Conservation (phyloP, 225 moss, liverwort and hornwort genomes). For the Ulota crispa region DNA sequence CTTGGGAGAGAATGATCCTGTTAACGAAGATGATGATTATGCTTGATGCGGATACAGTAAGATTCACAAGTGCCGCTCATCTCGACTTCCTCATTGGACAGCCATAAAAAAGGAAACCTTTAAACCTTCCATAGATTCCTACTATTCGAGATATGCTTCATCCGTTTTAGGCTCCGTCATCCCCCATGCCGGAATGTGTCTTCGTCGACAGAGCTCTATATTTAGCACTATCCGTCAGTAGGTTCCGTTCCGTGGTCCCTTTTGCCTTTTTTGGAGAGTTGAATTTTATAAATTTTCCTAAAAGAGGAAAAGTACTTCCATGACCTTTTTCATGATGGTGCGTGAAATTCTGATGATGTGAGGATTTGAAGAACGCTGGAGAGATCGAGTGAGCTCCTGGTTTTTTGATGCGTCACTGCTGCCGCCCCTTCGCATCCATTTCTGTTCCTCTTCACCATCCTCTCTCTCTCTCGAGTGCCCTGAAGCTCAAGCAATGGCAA, state of each 20-base stretch:
- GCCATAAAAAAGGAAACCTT: neutral
- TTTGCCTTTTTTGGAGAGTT: neutral
- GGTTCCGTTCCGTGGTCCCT: neutral
- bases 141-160: conserved; percentile 31
- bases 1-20: conserved; percentile 19
- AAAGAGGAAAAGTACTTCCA: neutral
- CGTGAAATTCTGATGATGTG: neutral
- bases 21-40: conserved; percentile 28
- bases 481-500: conserved; percentile 1
- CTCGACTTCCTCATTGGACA: conserved; percentile 28
- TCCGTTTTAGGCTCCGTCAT: conserved; percentile 11
- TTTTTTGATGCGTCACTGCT: conserved; percentile 31
- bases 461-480: neutral
- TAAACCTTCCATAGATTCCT: neutral
- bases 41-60: conserved; percentile 21
- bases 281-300: too few relatives aligned
- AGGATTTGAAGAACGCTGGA: conserved; percentile 14
- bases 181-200: neutral
- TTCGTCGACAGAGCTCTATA: neutral
- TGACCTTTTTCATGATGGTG: neutral
- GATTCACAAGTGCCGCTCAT: neutral
- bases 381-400: conserved; percentile 28
- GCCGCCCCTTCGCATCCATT: conserved; percentile 39
- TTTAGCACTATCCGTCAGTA: neutral
- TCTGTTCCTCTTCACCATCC: conserved; percentile 15